These are phyloP conservation scores for Pisolithus tinctorius DNA, from an alignment of 768 basidiomycete genomes.

Conservation along the genomic window DNA sequence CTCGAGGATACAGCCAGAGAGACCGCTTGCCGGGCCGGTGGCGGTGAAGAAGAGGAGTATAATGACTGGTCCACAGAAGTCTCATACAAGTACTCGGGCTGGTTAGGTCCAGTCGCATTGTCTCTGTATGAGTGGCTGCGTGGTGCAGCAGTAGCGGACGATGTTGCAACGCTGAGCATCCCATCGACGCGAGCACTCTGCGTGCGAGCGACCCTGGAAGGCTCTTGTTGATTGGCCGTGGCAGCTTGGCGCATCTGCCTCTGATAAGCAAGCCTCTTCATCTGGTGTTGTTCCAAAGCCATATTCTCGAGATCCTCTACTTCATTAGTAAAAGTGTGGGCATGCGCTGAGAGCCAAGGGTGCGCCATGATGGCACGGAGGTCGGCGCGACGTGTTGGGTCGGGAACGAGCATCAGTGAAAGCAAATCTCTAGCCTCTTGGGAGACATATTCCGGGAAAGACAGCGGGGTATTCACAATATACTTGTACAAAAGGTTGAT, in stretches of 20 bases:
- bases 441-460: conserved; percentile 95
- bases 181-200: conserved; percentile 53
- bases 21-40: conserved; percentile 32
- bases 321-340: conserved; percentile 49
- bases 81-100: conserved; percentile 72
- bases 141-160: conserved; percentile 30
- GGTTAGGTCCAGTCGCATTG: conserved; percentile 30
- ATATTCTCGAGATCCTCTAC: conserved; percentile 75
- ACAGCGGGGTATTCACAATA: conserved; percentile 93
- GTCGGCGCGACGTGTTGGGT: conserved; percentile 74
- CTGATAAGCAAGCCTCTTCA: conserved; percentile 77
- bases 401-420: conserved; percentile 89
- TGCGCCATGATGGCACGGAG: conserved; percentile 80
- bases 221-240: conserved; percentile 23
- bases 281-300: conserved; percentile 80
- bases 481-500: conserved; percentile 98
- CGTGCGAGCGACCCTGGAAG: conserved; percentile 34
- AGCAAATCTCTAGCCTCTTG: conserved; percentile 77
- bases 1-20: conserved; percentile 40
- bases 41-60: conserved; percentile 31
- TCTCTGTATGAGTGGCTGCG: conserved; percentile 44
- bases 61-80: conserved; percentile 57
- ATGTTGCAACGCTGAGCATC: conserved; percentile 26
- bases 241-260: conserved; percentile 62
- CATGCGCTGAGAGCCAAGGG: conserved; percentile 63